Base-by-base conservation (phyloP, 306 rosid species). In the Inga leiocalycina region DNA sequence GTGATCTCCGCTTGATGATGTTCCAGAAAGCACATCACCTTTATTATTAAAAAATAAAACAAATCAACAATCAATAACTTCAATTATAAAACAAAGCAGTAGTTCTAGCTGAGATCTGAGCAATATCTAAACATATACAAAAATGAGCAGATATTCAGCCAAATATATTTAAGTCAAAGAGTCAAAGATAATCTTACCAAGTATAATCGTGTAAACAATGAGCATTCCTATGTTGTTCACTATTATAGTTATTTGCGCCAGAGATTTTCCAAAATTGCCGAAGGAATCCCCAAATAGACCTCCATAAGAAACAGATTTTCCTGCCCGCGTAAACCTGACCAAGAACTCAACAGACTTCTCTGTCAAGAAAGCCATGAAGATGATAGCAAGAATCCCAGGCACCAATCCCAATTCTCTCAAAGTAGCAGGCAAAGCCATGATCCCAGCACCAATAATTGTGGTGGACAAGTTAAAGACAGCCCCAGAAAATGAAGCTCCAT, bases 1-100 rank as follows among this genome's bases (percentile, higher is more conserved):
- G 86, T 92, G 97, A 90, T 71, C 86, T 81, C 87, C 93, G 85
- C 83, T 85, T 39, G 97, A 89, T 75, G 97, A 81, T 74, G 98
- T 94, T 83, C 98, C 98, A 41, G 98, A 94, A 45, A 94, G 88
- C 88, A 94, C 98, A 81, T 94, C 98, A 76, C 98, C 98, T 94
- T 71, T 85, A 80, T 73, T n/a, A 76, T 74, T 74, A 84, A 81
- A 73, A 75, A 48, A 87, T 49, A 80, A 88, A n/a, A 7, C 3
- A 8, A 57, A 20, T 57, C 64, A 20, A 57, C n/a, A 57, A 57
- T 5, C 64, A 20, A 67, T 16, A 59, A 16, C 59, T 10, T 51
- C 78, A 78, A 85, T 61, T 80, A 27, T 24, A 48, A 90, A 71
- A 69, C 10, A 90, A 71, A 76, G 3, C 84, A 15, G 68, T 24